phyloP scores from a whole-genome alignment of 192 early-diverging fungal genomes.

The Coemansia sp. region DNA sequence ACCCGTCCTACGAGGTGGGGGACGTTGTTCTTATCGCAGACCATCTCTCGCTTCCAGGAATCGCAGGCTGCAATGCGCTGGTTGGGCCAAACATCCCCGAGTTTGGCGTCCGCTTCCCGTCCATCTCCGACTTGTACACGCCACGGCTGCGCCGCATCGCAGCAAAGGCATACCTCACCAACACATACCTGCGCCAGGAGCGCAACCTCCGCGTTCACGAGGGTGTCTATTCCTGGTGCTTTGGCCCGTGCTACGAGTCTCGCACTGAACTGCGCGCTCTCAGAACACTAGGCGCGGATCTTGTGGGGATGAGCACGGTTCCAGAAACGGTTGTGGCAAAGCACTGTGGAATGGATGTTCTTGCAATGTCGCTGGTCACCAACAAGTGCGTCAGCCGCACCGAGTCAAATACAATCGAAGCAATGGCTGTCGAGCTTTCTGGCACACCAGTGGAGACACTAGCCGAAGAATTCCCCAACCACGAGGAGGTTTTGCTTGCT shows the following conservation, averaged over 20 bases:
- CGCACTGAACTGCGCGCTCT: constrained; percentile 82
- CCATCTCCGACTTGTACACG: constrained; percentile 84
- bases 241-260: constrained; percentile 87
- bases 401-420: constrained; percentile 40
- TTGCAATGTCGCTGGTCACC: constrained; percentile 83
- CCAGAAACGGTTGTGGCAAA: constrained; percentile 85
- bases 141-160: constrained; percentile 69
- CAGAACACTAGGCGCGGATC: constrained; percentile 70
- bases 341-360: constrained; percentile 81
- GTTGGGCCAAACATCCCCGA: constrained; percentile 78
- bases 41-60: constrained; percentile 76
- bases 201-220: constrained; percentile 63
- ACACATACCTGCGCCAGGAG: constrained; percentile 39
- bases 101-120: constrained; percentile 89
- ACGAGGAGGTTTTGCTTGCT: constrained; percentile 49
- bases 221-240: constrained; percentile 82
- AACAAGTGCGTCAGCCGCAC: constrained; percentile 63
- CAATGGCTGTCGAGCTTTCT: constrained; percentile 36
- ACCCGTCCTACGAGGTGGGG: constrained; percentile 75
- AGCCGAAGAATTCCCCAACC: constrained; percentile 39
- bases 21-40: constrained; percentile 82
- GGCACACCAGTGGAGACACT: constrained; percentile 20
- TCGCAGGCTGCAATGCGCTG: constrained; percentile 77
- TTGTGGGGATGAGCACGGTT: constrained; percentile 92
- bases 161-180: constrained; percentile 39